Base-by-base conservation (phyloP, 2,329 filamentous ascomycete species). In the Aspergillus versicolor region DNA sequence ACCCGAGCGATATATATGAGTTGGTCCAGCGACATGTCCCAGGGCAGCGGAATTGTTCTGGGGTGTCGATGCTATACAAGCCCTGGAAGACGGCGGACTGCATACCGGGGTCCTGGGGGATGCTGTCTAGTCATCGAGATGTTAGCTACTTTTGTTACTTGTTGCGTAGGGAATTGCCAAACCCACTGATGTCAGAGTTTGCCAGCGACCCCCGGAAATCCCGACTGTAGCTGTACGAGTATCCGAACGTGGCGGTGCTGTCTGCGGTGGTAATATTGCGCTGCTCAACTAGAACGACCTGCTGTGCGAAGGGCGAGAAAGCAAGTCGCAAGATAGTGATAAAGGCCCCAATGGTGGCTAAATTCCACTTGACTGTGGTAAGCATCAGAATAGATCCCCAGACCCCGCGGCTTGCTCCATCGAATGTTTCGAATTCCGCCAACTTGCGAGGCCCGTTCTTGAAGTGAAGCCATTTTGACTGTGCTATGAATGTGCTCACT, bases 391-490 rank as follows among this genome's bases (percentile, higher is more conserved):
- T 43, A 43, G 61, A 60, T 1, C 61, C 61, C 53, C 49, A 60
- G 22, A 56, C 22, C 11, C 61, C 59, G 5, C 60, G 59, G 53
- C 61, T 63, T 5, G 59, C 61, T 24, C 48, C 57, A 22, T 63
- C 61, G 37, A 61, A 58, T 40, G 22, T 58, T 54, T 63, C 55
- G 6, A 63, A 34, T n/a, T 63, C 49, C 13, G 53, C 42, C 15
- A 63, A 55, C 34, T 57, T 58, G 21, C 52, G 53, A 34, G 46
- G 43, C 3, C 48, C 46, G n/a, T 54, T 50, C 43, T 54, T 57
- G 44, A 60, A 62, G 24, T 63, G 32, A 30, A 62, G 51, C 61
- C 61, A 63, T 50, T 63, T 63, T 7, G 43, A 56, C 41, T 63
- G 61, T 38, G 13, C 58, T 32, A 63, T 58, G n/a, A 60, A 63